Base-by-base conservation (phyloP, 140 eudicot species). In the Cichorium intybus region DNA sequence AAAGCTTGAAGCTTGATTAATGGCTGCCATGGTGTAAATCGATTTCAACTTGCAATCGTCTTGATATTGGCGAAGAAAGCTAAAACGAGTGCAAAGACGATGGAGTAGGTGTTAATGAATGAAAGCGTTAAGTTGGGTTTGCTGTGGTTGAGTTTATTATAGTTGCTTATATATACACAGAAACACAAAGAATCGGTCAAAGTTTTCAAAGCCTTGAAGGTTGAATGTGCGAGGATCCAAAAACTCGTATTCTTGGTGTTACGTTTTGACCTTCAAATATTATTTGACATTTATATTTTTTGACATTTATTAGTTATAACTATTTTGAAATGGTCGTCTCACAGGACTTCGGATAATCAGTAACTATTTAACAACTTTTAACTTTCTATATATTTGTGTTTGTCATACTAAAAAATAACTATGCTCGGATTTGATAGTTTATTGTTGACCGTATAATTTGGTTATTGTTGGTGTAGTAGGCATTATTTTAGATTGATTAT, bases 211-310 rank as follows among this genome's bases (percentile, higher is more conserved):
- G 1, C 51, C 16, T 60, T 34, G 69, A 72, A 64, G 51, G 18
- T 63, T 73, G 71, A 62, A 71, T 61, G 23, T 54, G 70, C 15
- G 54, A 41, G 23, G 23, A 56, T 20, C 63, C 34, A 53, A 50
- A 15, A 23, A 73, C 78, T 73, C 78, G 78, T 66, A 64, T 73
- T 64, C 78, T 73, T 33, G 68, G 59, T 46, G 23, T 11, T 33
- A 58, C 46, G 64, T 46, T 64, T 73, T 73, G 78, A 73, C 72
- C 48, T 23, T 52, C 57, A 54, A 69, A 43, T 39, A n/a, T 60
- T n/a, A 50, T 26, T 21, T 27, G 31, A 59, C 43, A 66, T 35
- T 53, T 29, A 43, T 39, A n/a, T 60, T n/a, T 34, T 26, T 21
- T 27, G 31, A 59, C 43, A 66, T 35, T 53, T 29, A n/a, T n/a